Conservation (phyloP, 345 rosid genomes). For the Nasturtium officinale region DNA sequence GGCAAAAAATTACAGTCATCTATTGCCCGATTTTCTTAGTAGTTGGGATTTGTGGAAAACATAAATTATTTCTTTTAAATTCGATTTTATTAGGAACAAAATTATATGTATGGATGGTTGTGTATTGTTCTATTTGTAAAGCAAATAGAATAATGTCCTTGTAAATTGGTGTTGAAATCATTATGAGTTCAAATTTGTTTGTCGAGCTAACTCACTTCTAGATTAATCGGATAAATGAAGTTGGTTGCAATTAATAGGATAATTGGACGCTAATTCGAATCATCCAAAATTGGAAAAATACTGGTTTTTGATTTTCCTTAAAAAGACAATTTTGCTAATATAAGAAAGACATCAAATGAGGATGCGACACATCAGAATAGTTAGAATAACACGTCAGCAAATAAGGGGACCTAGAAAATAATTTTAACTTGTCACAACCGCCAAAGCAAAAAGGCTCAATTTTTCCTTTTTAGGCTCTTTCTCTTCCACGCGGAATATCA, state of each 20-base stretch:
- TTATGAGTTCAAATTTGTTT: background rate
- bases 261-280: background rate
- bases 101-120: background rate
- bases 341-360: background rate
- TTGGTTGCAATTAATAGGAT: background rate
- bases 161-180: background rate
- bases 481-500: slow-evolving; percentile 30
- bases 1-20: too few relatives aligned
- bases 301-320: background rate
- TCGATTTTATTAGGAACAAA: background rate
- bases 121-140: too few relatives aligned
- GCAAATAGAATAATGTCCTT: background rate
- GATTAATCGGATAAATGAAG: background rate
- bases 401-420: background rate
- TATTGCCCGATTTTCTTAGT: background rate
- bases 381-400: slow-evolving; percentile 2
- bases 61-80: too few relatives aligned
- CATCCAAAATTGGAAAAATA: background rate
- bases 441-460: slow-evolving; percentile 6
- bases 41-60: background rate
- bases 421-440: slow-evolving; percentile 18
- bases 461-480: slow-evolving; percentile 37
- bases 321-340: too few relatives aligned
- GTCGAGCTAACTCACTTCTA: background rate
- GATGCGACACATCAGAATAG: background rate